These are phyloP conservation scores for Ceratobasidium papillatum DNA, from an alignment of 1,284 basidiomycete genomes.

Conservation along the genomic window DNA sequence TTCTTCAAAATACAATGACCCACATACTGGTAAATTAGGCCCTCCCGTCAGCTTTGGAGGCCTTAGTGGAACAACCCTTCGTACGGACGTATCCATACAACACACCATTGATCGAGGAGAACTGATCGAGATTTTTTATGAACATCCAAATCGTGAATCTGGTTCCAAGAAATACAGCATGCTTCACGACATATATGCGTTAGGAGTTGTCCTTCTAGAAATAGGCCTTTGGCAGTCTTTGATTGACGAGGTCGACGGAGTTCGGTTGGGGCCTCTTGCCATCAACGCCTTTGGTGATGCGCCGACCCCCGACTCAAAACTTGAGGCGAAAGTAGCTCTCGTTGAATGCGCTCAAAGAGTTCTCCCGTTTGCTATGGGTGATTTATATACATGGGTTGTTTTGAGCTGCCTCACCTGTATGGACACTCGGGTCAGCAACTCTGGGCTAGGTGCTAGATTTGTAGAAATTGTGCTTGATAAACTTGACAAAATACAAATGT, in stretches of 20 bases:
- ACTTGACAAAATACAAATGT: not conserved
- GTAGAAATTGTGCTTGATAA: not conserved
- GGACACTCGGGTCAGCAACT: not conserved
- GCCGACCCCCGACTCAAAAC: not conserved
- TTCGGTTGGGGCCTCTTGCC: no score
- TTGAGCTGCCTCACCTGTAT: not conserved
- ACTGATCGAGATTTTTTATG: no score
- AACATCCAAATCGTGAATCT: not conserved
- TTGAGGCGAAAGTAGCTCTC: not conserved
- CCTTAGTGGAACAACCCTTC: no score
- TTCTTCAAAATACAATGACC: no score
- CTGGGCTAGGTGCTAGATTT: not conserved
- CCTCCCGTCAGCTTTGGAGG: no score
- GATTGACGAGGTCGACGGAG: no score
- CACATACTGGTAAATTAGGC: no score
- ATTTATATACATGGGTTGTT: not conserved
- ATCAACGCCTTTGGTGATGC: not conserved
- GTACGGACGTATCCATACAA: no score
- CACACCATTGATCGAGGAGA: no score
- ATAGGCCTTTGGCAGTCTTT: not conserved
- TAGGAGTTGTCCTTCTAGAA: not conserved
- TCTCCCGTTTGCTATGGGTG: not conserved
- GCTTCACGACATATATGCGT: slow-evolving; percentile 17
- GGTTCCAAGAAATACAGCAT: not conserved
- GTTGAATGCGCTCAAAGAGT: not conserved